Percentiles rank a stretch among this genome's conserved stretches.
Evolutionary conservation across 2,329 filamentous ascomycete genomes (phyloP).

Genomic region (Xylaria sp.): DNA sequence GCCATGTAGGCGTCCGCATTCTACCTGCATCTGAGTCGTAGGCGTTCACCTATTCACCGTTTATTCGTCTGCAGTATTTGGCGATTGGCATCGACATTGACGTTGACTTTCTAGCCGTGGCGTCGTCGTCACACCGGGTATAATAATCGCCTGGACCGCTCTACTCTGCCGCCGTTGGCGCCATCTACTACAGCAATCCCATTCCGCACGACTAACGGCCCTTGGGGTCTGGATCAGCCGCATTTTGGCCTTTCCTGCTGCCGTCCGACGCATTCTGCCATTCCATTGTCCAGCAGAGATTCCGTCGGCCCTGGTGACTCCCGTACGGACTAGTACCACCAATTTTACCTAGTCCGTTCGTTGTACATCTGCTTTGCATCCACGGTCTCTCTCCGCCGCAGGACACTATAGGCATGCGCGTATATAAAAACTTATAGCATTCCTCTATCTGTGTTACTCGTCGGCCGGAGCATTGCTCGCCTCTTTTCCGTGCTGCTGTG

Average conservation of each 20-base stretch:
- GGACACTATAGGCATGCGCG: too few species aligned
- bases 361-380: slow-evolving; percentile 11
- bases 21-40: slow-evolving; percentile 18
- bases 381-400: slow-evolving; percentile 4
- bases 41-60: slow-evolving; percentile 19
- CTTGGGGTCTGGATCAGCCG: slow-evolving; percentile 32
- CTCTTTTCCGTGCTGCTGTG: background rate
- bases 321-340: slow-evolving; percentile 30
- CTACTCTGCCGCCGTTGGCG: slow-evolving; percentile 16
- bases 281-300: slow-evolving; percentile 16
- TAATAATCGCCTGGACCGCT: background rate
- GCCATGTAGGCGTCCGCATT: slow-evolving; percentile 27
- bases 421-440: slow-evolving; percentile 3
- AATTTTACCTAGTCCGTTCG: slow-evolving; percentile 28
- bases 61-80: slow-evolving; percentile 17
- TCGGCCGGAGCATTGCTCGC: slow-evolving; percentile 2
- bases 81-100: slow-evolving; percentile 18
- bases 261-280: slow-evolving; percentile 17
- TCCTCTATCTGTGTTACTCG: background rate
- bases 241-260: slow-evolving; percentile 17
- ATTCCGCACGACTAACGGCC: slow-evolving; percentile 10
- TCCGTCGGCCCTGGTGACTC: slow-evolving; percentile 25
- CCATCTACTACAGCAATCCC: slow-evolving; percentile 7
- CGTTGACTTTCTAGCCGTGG: slow-evolving; percentile 9
- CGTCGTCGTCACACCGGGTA: slow-evolving; percentile 20